phyloP scores from a whole-genome alignment of 2,329 filamentous ascomycete species.

The Metarhizium guizhouense region DNA sequence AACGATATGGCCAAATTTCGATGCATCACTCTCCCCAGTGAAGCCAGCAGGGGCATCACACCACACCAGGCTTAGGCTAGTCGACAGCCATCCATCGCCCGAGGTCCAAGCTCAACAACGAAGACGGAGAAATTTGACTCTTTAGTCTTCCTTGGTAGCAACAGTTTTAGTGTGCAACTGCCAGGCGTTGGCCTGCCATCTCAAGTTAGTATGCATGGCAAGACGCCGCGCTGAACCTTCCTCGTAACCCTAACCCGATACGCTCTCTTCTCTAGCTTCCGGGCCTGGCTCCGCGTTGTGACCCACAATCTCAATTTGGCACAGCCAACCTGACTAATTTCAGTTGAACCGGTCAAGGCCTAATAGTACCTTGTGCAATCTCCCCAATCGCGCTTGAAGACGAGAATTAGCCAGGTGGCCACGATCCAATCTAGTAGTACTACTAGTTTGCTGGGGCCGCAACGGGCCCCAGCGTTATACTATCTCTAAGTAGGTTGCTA shows the following conservation, averaged over 20 bases:
- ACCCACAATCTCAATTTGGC: background rate
- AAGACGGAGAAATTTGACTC: background rate
- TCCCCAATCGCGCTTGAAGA: background rate
- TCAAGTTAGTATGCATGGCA: background rate
- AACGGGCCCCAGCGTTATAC: background rate
- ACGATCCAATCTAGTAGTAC: too few species aligned
- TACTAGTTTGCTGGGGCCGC: background rate
- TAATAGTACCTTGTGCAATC: background rate
- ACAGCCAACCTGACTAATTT: background rate
- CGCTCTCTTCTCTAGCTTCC: too few species aligned
- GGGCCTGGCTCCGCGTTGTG: background rate
- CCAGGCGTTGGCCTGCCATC: background rate
- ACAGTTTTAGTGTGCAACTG: background rate
- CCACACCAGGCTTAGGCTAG: background rate
- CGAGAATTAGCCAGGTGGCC: background rate
- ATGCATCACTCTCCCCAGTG: background rate
- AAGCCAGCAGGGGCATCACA: conserved; percentile 1
- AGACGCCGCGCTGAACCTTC: background rate
- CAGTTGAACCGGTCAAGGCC: background rate
- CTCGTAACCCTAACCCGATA: background rate
- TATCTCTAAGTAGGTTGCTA: background rate
- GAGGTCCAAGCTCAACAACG: background rate
- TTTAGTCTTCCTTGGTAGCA: background rate
- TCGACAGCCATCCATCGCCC: background rate
- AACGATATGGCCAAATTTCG: conserved; percentile 1